Percentiles rank a stretch among this genome's conserved stretches.
phyloP scores from a whole-genome alignment of 2,329 filamentous ascomycete genomes.

The Nemania serpens region DNA sequence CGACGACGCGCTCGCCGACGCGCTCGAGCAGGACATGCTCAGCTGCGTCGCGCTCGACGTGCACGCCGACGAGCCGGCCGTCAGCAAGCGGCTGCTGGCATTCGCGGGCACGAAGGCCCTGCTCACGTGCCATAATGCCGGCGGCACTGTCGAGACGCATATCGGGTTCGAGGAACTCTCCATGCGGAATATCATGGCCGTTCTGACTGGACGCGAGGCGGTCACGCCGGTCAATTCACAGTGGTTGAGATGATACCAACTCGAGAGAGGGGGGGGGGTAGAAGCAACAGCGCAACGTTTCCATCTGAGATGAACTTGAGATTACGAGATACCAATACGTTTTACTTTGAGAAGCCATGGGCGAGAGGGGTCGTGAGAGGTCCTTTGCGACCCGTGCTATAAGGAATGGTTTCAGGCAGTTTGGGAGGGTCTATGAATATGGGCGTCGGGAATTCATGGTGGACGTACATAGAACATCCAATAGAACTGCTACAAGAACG shows the following conservation, averaged over 20 bases:
- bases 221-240: conserved; percentile 68
- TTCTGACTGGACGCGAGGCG: conserved; percentile 55
- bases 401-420: not conserved
- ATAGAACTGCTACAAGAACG: not conserved
- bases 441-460: not conserved
- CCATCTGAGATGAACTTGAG: not conserved
- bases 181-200: conserved; percentile 69
- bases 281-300: not conserved
- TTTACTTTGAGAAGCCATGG: not conserved
- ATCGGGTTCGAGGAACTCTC: conserved; percentile 68
- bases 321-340: conserved; percentile 1
- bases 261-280: conserved; percentile 6
- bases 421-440: not conserved
- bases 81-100: conserved; percentile 52
- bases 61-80: conserved; percentile 62
- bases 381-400: not conserved
- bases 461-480: not conserved
- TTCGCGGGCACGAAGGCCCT: conserved; percentile 54
- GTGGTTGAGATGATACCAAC: conserved; percentile 34
- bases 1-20: conserved; percentile 64
- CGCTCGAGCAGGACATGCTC: conserved; percentile 58
- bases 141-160: conserved; percentile 68
- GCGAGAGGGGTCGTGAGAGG: too few relatives aligned
- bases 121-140: conserved; percentile 70
- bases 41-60: conserved; percentile 66